phyloP scores from a whole-genome alignment of 2,329 filamentous ascomycete species.

The Bipolaris victoriae region DNA sequence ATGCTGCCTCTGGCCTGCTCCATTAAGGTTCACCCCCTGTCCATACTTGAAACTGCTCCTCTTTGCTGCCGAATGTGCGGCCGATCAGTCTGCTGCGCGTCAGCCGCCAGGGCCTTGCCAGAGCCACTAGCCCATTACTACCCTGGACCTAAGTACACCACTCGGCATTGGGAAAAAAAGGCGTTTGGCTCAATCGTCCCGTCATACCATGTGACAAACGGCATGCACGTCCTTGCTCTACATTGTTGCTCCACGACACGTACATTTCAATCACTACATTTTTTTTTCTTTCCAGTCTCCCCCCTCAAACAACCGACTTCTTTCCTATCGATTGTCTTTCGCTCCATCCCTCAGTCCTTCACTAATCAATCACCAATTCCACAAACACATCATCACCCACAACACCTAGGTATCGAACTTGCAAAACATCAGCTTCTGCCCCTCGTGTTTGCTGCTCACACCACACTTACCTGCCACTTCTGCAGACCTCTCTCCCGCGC shows the following conservation, averaged over 20 bases:
- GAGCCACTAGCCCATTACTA: background rate
- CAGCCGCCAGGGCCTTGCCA: slow-evolving; percentile 2
- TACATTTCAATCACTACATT: background rate
- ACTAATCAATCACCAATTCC: background rate
- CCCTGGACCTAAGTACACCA: background rate
- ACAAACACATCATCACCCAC: background rate
- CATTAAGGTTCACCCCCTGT: background rate
- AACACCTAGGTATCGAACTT: slow-evolving; percentile 14
- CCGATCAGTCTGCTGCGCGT: slow-evolving; percentile 5
- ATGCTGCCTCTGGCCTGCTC: too few species aligned
- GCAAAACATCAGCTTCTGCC: background rate
- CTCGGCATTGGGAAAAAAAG: background rate
- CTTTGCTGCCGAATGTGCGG: slow-evolving; percentile 2
- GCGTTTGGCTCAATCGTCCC: background rate
- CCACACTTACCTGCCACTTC: slow-evolving; percentile 48
- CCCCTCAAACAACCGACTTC: background rate
- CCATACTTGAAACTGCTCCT: slow-evolving; percentile 1
- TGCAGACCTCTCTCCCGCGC: slow-evolving; percentile 46
- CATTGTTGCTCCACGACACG: background rate
- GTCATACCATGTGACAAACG: background rate
- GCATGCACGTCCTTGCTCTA: background rate
- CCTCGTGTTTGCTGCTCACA: background rate
- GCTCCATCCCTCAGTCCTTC: background rate
- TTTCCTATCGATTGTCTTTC: background rate
- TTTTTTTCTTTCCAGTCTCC: too few species aligned